Evolutionary conservation across 306 rosid species (phyloP).

Genomic region (Cucumis cinereus): DNA sequence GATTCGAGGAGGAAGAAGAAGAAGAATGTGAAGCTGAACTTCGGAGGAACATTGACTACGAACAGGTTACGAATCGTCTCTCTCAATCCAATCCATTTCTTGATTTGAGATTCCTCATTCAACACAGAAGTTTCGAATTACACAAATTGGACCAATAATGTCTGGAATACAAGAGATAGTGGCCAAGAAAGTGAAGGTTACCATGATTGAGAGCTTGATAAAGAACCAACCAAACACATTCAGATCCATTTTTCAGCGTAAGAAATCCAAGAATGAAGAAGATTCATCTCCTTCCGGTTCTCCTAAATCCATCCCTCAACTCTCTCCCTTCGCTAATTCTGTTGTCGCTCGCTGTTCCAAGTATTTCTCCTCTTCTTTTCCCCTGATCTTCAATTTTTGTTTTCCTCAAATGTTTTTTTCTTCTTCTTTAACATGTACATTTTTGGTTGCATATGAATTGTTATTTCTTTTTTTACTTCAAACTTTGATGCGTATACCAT

Average conservation of each 20-base stretch:
- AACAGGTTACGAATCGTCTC: not conserved
- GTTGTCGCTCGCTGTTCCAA: slow-evolving; percentile 73
- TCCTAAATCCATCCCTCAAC: slow-evolving; percentile 53
- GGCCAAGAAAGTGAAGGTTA: slow-evolving; percentile 17
- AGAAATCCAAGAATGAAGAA: slow-evolving; percentile 13
- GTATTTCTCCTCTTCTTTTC: slow-evolving; percentile 12
- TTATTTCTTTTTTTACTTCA: not conserved
- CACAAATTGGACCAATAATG: not conserved
- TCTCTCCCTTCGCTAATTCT: slow-evolving; percentile 70
- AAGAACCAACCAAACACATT: slow-evolving; percentile 24
- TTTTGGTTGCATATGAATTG: not conserved
- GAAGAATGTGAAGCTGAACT: not conserved
- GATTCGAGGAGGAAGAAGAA: not conserved
- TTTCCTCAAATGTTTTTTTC: not conserved
- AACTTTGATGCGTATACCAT: not conserved
- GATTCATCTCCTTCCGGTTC: slow-evolving; percentile 20
- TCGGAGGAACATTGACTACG: not conserved
- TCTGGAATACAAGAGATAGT: not conserved
- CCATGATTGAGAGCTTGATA: slow-evolving; percentile 33
- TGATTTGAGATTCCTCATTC: not conserved
- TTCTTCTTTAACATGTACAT: not conserved
- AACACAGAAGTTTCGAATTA: not conserved
- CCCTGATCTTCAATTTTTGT: not conserved
- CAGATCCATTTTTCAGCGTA: slow-evolving; percentile 41
- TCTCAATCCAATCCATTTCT: not conserved